Evolutionary conservation across 768 basidiomycete species (phyloP).

Genomic region (Tylopilus plumbeoviolaceoides): DNA sequence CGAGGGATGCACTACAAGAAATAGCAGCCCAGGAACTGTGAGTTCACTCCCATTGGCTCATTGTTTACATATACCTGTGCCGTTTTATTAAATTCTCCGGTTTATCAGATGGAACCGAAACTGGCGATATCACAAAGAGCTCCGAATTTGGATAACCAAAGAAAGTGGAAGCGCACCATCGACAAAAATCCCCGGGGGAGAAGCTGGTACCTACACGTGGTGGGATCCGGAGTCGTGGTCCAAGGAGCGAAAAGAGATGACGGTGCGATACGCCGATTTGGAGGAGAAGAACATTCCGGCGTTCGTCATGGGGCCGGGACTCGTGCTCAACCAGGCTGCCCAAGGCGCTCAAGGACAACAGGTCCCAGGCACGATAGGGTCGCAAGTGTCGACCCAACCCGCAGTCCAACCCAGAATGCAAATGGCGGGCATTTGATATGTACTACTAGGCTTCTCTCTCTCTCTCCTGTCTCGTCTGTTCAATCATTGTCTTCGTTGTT

Average conservation of each 20-base stretch:
- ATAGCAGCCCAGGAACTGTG: constrained; percentile 93
- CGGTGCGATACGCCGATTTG: constrained; percentile 67
- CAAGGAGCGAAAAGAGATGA: constrained; percentile 76
- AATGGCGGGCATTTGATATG: constrained; percentile 31
- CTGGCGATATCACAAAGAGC: constrained; percentile 95
- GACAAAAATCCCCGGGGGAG: constrained; percentile 74
- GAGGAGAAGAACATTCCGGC: constrained; percentile 70
- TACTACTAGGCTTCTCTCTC: constrained; percentile 7
- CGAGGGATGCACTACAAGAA: constrained; percentile 90
- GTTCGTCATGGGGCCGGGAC: constrained; percentile 50
- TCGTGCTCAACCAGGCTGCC: constrained; percentile 36
- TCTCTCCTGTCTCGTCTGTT: neutral
- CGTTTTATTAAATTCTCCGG: neutral
- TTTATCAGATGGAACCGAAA: constrained; percentile 77
- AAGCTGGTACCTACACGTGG: constrained; percentile 86
- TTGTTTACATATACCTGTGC: constrained; percentile 7
- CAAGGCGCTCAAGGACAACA: constrained; percentile 37
- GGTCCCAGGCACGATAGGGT: constrained; percentile 31
- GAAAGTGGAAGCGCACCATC: constrained; percentile 76
- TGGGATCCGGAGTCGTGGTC: constrained; percentile 83
- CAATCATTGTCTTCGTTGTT: constrained; percentile 11
- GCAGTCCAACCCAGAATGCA: constrained; percentile 32
- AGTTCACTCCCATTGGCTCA: constrained; percentile 34
- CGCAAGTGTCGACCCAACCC: constrained; percentile 25
- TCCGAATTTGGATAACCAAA: constrained; percentile 80